Percentiles rank a stretch among this genome's conserved stretches.
phyloP scores from a whole-genome alignment of 345 rosid species.

The Capsella bursapastoris region DNA sequence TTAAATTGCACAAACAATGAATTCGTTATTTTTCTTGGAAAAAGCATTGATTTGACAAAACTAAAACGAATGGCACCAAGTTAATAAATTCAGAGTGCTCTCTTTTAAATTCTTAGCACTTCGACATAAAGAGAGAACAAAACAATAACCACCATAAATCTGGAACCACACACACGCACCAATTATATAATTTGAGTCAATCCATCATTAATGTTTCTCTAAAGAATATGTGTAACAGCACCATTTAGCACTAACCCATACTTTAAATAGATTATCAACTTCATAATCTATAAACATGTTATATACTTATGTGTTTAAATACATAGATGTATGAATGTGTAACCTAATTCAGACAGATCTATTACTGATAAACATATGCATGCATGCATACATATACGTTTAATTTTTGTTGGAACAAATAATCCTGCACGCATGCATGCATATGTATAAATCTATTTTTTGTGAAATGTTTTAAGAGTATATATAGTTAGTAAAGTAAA shows the following conservation, averaged over 20 bases:
- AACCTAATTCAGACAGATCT: slow-evolving; percentile 1
- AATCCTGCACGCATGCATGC: not conserved
- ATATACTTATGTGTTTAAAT: not conserved
- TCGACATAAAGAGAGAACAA: slow-evolving; percentile 21
- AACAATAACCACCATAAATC: not conserved
- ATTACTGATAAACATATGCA: not conserved
- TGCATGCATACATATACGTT: not conserved
- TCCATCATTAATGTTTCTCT: slow-evolving; percentile 6
- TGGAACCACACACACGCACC: slow-evolving; percentile 32
- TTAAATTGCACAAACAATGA: not conserved
- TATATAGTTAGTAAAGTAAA: not conserved
- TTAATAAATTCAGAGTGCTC: slow-evolving; percentile 23
- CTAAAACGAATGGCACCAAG: slow-evolving; percentile 3
- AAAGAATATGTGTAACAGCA: slow-evolving; percentile 25
- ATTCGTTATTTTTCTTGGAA: not conserved
- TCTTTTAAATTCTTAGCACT: slow-evolving; percentile 12
- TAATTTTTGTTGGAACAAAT: not conserved
- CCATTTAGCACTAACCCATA: slow-evolving; percentile 33
- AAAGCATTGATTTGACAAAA: slow-evolving; percentile 3
- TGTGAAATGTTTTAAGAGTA: not conserved
- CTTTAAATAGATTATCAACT: slow-evolving; percentile 19
- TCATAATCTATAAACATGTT: not conserved
- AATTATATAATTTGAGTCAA: slow-evolving; percentile 21
- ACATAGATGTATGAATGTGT: not conserved
- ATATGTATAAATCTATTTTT: not conserved